These are phyloP conservation scores for Prinsepia uniflora DNA, from an alignment of 306 rosid genomes.

Conservation along the genomic window DNA sequence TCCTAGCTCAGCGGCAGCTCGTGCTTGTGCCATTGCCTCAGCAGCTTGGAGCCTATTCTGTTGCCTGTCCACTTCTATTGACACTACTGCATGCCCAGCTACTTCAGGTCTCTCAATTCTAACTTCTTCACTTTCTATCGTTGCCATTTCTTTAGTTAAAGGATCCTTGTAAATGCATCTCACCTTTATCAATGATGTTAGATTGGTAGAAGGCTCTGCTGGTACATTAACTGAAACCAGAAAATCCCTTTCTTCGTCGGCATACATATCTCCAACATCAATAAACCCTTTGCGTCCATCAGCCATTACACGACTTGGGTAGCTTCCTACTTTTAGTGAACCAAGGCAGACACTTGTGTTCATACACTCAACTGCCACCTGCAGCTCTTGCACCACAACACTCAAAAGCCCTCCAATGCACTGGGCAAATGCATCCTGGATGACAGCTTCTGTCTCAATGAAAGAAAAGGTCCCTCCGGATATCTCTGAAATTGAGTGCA, in stretches of 20 bases:
- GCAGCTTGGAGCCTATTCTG: conserved; percentile 91
- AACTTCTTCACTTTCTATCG: conserved; percentile 65
- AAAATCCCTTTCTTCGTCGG: conserved; percentile 96
- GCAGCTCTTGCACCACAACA: conserved; percentile 87
- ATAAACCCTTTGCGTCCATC: conserved; percentile 59
- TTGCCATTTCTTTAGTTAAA: conserved; percentile 53
- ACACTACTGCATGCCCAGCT: conserved; percentile 49
- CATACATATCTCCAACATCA: conserved; percentile 86
- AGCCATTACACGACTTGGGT: conserved; percentile 56
- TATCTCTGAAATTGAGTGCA: conserved; percentile 92
- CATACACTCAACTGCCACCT: conserved; percentile 67
- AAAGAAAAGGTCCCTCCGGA: conserved; percentile 98
- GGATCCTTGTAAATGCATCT: conserved; percentile 77
- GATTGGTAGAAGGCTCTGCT: conserved; percentile 36
- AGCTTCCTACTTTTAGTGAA: conserved; percentile 85
- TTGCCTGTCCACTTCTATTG: conserved; percentile 90
- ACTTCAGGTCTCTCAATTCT: conserved; percentile 58
- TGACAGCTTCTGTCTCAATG: conserved; percentile 85
- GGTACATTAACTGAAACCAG: conserved; percentile 78
- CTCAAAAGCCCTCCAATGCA: conserved; percentile 97
- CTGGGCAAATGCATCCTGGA: conserved; percentile 98
- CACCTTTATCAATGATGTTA: conserved; percentile 72
- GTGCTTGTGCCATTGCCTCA: conserved; percentile 82
- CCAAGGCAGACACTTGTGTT: conserved; percentile 42
- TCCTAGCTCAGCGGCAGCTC: conserved; percentile 75